Conservation (phyloP, 2,329 filamentous ascomycete species). For the Cryphonectria naterciae region DNA sequence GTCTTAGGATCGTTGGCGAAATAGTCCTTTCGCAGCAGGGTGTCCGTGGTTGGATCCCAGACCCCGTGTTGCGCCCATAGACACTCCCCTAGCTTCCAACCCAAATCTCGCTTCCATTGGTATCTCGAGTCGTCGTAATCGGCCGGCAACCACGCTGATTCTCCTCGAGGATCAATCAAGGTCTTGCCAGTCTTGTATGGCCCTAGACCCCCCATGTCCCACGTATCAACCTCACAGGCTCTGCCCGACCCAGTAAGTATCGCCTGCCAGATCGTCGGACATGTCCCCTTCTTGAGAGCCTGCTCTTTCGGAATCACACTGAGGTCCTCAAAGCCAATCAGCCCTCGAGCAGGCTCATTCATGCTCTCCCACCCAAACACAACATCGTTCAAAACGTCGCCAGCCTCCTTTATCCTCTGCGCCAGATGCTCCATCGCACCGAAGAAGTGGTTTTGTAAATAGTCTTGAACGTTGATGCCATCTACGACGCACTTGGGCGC, state of each 20-base stretch:
- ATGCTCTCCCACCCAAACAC: conserved; percentile 96
- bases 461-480: conserved; percentile 95
- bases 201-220: conserved; percentile 91
- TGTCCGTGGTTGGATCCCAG: conserved; percentile 83
- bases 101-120: conserved; percentile 84
- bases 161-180: conserved; percentile 86
- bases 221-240: conserved; percentile 86
- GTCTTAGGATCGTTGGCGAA: conserved; percentile 79
- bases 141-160: conserved; percentile 80
- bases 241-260: conserved; percentile 90
- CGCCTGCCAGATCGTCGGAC: conserved; percentile 91
- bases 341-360: conserved; percentile 91
- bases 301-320: conserved; percentile 83
- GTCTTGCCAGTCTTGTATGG: conserved; percentile 85
- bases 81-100: conserved; percentile 92
- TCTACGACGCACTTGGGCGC: conserved; percentile 95
- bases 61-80: conserved; percentile 96
- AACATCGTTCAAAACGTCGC: conserved; percentile 82
- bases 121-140: conserved; percentile 86
- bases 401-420: conserved; percentile 83
- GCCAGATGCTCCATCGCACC: conserved; percentile 80
- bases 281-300: conserved; percentile 88
- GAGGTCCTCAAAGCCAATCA: conserved; percentile 83
- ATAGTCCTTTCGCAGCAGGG: conserved; percentile 81
- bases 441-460: conserved; percentile 85